Percentiles rank a stretch among this genome's conserved stretches.
phyloP scores from a whole-genome alignment of 495 filamentous ascomycete species.

The Jackrogersella multiformis region DNA sequence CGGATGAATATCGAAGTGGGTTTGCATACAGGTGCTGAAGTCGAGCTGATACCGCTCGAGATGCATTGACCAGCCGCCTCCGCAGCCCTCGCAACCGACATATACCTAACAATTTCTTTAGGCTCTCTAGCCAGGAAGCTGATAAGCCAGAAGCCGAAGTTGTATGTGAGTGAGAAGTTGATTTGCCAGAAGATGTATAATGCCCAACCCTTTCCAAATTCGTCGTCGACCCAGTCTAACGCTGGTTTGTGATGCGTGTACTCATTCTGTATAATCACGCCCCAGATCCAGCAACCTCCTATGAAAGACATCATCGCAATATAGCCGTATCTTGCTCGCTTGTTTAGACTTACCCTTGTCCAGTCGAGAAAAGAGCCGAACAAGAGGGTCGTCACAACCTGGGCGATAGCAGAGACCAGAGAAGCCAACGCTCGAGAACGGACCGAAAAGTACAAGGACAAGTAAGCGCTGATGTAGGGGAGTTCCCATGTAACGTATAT shows the following conservation, averaged over 20 bases:
- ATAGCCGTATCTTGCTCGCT: slow-evolving; percentile 16
- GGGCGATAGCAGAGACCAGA: slow-evolving; percentile 10
- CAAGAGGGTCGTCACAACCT: slow-evolving; percentile 13
- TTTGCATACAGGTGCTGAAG: slow-evolving; percentile 30
- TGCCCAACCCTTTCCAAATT: slow-evolving; percentile 24
- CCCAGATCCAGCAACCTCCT: slow-evolving; percentile 17
- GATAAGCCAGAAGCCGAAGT: slow-evolving; percentile 42
- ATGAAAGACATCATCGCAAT: slow-evolving; percentile 12
- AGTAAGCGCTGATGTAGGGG: slow-evolving; percentile 13
- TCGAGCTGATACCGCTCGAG: slow-evolving; percentile 42
- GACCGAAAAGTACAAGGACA: slow-evolving; percentile 16
- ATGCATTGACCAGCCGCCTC: slow-evolving; percentile 42
- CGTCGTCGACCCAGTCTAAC: slow-evolving; percentile 6
- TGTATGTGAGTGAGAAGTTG: slow-evolving; percentile 41
- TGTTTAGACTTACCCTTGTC: slow-evolving; percentile 8
- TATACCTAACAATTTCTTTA: slow-evolving; percentile 29
- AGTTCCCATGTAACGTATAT: slow-evolving; percentile 12
- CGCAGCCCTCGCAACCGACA: slow-evolving; percentile 30
- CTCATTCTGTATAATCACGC: slow-evolving; percentile 8
- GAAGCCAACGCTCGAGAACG: slow-evolving; percentile 17
- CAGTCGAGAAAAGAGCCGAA: slow-evolving; percentile 15
- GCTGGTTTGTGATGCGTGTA: slow-evolving; percentile 23
- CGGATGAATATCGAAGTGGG: background rate
- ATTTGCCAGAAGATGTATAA: slow-evolving; percentile 39
- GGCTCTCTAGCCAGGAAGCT: slow-evolving; percentile 37